phyloP scores from a whole-genome alignment of 495 filamentous ascomycete species.

The Lepidopterella palustris region DNA sequence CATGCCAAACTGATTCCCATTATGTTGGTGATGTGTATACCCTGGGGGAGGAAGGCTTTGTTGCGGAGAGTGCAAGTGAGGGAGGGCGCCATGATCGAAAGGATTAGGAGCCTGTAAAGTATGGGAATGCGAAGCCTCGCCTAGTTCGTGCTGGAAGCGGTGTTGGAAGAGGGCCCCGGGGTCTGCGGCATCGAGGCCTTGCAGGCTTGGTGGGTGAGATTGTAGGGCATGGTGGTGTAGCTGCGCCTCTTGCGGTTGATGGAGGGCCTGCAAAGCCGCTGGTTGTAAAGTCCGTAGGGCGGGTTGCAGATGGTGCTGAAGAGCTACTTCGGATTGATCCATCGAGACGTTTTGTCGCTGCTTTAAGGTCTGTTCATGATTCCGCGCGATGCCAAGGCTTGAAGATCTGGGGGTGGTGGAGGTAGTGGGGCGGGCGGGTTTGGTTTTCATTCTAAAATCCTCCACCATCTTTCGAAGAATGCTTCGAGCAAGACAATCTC shows the following conservation, averaged over 20 bases:
- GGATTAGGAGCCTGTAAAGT: slow-evolving; percentile 10
- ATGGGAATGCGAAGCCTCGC: slow-evolving; percentile 2
- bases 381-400: background rate
- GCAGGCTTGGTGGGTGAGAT: slow-evolving; percentile 9
- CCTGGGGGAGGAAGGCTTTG: background rate
- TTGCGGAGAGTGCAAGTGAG: background rate
- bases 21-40: slow-evolving; percentile 7
- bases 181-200: slow-evolving; percentile 16
- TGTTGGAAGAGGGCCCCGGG: slow-evolving; percentile 19
- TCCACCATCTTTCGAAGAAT: too few species aligned
- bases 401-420: too few species aligned
- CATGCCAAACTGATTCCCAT: slow-evolving; percentile 10
- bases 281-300: slow-evolving; percentile 13
- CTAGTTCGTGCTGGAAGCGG: slow-evolving; percentile 10
- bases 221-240: slow-evolving; percentile 14
- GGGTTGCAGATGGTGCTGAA: slow-evolving; percentile 3
- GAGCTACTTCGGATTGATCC: background rate
- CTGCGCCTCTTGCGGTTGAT: slow-evolving; percentile 15
- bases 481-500: too few species aligned
- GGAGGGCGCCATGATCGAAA: slow-evolving; percentile 6
- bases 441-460: background rate
- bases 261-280: slow-evolving; percentile 10
- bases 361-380: slow-evolving; percentile 1
- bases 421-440: background rate
- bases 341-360: background rate